These are phyloP conservation scores for Perilla frutescens DNA, from an alignment of 257 asterid genomes.

Conservation along the genomic window DNA sequence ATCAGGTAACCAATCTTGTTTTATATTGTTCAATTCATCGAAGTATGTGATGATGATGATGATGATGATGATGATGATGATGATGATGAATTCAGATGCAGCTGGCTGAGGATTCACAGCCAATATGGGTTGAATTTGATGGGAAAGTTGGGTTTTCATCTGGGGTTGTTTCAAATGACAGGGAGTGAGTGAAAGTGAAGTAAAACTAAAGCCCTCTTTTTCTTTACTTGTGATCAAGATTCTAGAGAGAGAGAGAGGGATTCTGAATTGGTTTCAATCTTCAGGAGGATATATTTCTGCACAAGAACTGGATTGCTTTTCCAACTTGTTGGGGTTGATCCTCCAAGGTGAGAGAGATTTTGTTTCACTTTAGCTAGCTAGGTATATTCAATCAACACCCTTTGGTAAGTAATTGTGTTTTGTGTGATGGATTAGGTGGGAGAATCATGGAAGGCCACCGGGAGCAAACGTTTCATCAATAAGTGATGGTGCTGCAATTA, in stretches of 20 bases:
- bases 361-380: too few relatives aligned
- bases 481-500: constrained; percentile 59
- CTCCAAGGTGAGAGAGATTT: constrained; percentile 57
- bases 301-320: constrained; percentile 62
- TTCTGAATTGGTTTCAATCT: too few relatives aligned
- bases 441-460: constrained; percentile 80
- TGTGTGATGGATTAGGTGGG: constrained; percentile 55
- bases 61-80: neutral
- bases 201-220: neutral
- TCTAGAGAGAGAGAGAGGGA: too few relatives aligned
- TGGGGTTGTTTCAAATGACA: constrained; percentile 61
- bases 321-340: constrained; percentile 63
- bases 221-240: too few relatives aligned
- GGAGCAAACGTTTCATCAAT: constrained; percentile 74
- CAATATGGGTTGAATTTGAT: constrained; percentile 71
- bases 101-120: constrained; percentile 62
- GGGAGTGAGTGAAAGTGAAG: constrained; percentile 73
- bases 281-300: constrained; percentile 78
- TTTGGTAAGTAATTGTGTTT: neutral
- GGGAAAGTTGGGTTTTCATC: constrained; percentile 39
- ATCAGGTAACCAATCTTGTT: constrained; percentile 55
- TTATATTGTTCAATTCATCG: too few relatives aligned
- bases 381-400: too few relatives aligned
- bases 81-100: constrained; percentile 53
- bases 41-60: neutral